These are phyloP conservation scores for Erigeron philadelphicus DNA, from an alignment of 140 eudicot genomes.

Conservation along the genomic window DNA sequence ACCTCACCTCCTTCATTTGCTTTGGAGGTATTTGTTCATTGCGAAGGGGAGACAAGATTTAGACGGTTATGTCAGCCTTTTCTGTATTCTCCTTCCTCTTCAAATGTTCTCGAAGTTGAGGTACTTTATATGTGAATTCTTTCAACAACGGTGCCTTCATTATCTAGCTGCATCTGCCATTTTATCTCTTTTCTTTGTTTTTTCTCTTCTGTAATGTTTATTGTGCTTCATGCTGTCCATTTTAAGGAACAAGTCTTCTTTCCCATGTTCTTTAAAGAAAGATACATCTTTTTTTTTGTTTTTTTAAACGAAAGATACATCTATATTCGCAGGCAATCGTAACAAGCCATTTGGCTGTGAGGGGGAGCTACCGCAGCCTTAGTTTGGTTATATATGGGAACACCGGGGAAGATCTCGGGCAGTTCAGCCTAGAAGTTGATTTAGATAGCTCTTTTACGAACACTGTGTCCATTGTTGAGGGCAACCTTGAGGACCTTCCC, in stretches of 20 bases:
- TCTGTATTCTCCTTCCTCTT: conserved; percentile 89
- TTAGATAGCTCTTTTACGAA: conserved; percentile 72
- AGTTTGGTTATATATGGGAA: conserved; percentile 92
- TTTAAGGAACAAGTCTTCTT: neutral
- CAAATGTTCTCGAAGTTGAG: conserved; percentile 96
- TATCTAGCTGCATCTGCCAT: neutral
- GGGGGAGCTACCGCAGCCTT: conserved; percentile 97
- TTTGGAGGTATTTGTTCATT: conserved; percentile 84
- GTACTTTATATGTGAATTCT: conserved; percentile 31
- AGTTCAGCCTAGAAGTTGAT: conserved; percentile 86
- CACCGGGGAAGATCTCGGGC: conserved; percentile 91
- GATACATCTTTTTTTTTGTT: neutral
- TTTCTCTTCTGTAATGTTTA: neutral
- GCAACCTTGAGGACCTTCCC: conserved; percentile 90
- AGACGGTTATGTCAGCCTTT: conserved; percentile 92
- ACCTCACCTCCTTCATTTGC: conserved; percentile 99
- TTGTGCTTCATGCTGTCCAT: neutral
- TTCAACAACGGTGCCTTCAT: neutral
- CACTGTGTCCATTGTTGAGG: conserved; percentile 67
- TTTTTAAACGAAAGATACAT: neutral
- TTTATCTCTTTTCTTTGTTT: too few species aligned
- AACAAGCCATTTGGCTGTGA: conserved; percentile 84
- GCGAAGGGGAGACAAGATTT: conserved; percentile 94
- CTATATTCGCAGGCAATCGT: conserved; percentile 62
- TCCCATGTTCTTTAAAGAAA: neutral